Percentiles rank a stretch among this genome's conserved stretches.
Conservation (phyloP, 768 basidiomycete genomes). For the Daedaleopsis sinensis region DNA sequence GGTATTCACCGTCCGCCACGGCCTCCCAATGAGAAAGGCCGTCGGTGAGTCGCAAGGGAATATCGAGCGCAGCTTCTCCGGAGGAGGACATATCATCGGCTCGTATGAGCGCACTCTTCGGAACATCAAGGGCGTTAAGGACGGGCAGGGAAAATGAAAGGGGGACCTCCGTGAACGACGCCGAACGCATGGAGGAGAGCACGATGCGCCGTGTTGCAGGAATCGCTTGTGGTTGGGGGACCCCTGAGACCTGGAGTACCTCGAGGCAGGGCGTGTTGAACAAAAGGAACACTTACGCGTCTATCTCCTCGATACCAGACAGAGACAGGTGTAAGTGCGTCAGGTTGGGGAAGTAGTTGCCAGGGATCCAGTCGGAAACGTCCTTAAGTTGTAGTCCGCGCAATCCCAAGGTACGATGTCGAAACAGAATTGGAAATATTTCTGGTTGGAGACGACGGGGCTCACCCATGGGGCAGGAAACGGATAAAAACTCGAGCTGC, state of each 20-base stretch:
- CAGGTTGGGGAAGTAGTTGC: background rate
- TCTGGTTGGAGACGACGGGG: background rate
- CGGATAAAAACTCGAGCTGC: background rate
- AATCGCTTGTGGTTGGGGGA: background rate
- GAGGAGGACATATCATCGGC: background rate
- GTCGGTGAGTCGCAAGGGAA: background rate
- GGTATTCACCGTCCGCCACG: background rate
- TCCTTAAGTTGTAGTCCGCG: background rate
- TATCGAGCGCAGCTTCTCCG: background rate
- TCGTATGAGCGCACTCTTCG: background rate
- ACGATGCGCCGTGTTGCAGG: background rate
- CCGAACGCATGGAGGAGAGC: background rate
- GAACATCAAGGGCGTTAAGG: background rate
- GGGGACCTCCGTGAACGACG: background rate
- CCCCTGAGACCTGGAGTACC: background rate
- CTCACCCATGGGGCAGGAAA: background rate
- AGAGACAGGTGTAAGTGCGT: background rate
- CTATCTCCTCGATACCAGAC: background rate
- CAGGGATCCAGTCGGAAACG: background rate
- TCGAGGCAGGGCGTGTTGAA: background rate
- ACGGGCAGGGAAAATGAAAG: background rate
- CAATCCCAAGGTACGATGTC: background rate
- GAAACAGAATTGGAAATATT: background rate
- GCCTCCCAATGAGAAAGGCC: background rate
- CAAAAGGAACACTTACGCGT: background rate